Percentiles rank a stretch among this genome's conserved stretches.
Evolutionary conservation across 140 eudicot genomes (phyloP).

Genomic region (Stevia rebaudiana): DNA sequence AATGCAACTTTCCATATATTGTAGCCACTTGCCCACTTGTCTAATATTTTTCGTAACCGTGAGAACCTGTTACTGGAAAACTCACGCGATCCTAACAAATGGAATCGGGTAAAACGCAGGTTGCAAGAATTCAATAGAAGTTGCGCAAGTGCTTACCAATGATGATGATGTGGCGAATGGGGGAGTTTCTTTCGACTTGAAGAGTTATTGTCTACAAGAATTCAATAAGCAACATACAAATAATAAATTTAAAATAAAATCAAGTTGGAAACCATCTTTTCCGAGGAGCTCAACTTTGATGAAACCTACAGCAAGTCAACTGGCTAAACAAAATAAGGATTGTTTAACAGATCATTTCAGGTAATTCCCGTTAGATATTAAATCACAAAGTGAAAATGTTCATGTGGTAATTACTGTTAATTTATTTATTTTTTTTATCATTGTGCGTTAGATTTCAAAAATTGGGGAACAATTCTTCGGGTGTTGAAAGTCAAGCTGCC

Average conservation of each 20-base stretch:
- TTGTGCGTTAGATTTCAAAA: conserved; percentile 53
- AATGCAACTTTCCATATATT: background rate
- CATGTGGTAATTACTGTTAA: too few relatives aligned
- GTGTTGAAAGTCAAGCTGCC: conserved; percentile 80
- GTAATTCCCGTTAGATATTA: conserved; percentile 21
- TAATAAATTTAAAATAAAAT: conserved; percentile 37
- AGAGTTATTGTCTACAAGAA: conserved; percentile 26
- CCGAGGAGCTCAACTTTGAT: conserved; percentile 81
- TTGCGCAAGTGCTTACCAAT: too few relatives aligned
- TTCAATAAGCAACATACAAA: conserved; percentile 33
- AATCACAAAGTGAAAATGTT: background rate
- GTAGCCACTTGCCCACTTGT: too few relatives aligned
- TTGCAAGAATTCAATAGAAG: too few relatives aligned
- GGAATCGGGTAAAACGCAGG: background rate
- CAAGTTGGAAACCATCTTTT: conserved; percentile 42
- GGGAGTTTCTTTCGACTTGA: conserved; percentile 28
- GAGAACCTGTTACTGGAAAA: background rate
- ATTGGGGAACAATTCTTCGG: conserved; percentile 39
- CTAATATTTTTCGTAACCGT: background rate
- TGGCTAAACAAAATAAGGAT: conserved; percentile 75
- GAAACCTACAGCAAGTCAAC: conserved; percentile 96
- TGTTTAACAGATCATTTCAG: conserved; percentile 42
- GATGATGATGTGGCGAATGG: conserved; percentile 18
- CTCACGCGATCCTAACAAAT: background rate
- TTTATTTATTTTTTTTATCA: too few relatives aligned